A percentile compares a stretch with the other conserved stretches of the same genome.
These are phyloP conservation scores for Hypomontagnella submonticulosa DNA, from an alignment of 495 filamentous ascomycete genomes.

Conservation along the genomic window DNA sequence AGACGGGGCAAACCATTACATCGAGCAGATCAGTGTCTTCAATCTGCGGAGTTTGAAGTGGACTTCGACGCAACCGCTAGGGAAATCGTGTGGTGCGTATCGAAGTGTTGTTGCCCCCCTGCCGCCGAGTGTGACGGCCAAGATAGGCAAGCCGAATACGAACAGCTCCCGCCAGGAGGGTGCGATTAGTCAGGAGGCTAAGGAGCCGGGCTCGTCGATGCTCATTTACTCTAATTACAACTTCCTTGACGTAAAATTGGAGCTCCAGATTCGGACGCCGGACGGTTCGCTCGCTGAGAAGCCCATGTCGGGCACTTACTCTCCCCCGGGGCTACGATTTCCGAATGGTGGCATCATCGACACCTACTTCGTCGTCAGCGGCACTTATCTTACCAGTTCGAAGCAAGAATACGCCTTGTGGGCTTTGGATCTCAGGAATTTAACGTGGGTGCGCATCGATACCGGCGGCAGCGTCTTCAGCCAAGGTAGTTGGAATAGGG, in stretches of 20 bases:
- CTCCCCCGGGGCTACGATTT: slow-evolving; percentile 91
- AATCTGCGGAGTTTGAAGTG: slow-evolving; percentile 96
- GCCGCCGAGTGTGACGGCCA: slow-evolving; percentile 68
- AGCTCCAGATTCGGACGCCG: slow-evolving; percentile 85
- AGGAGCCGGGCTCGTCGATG: slow-evolving; percentile 81
- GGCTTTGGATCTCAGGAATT: slow-evolving; percentile 86
- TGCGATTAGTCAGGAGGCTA: slow-evolving; percentile 59
- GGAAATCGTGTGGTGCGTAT: slow-evolving; percentile 94
- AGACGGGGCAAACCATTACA: slow-evolving; percentile 97
- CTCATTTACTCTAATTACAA: slow-evolving; percentile 99
- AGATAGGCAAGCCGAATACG: slow-evolving; percentile 70
- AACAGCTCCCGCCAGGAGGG: slow-evolving; percentile 47
- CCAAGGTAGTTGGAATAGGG: slow-evolving; percentile 96
- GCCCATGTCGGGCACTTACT: slow-evolving; percentile 85
- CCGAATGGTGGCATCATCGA: slow-evolving; percentile 95
- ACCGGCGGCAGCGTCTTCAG: slow-evolving; percentile 93
- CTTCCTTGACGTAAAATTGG: slow-evolving; percentile 94
- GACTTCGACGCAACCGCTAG: slow-evolving; percentile 85
- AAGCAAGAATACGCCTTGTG: slow-evolving; percentile 99
- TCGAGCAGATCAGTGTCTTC: slow-evolving; percentile 98
- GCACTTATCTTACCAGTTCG: slow-evolving; percentile 95
- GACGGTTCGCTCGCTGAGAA: slow-evolving; percentile 90
- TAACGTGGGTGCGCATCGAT: slow-evolving; percentile 96
- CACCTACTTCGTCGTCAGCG: slow-evolving; percentile 94
- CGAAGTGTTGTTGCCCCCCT: slow-evolving; percentile 92